phyloP scores from a whole-genome alignment of 108 stramenopile genomes.

The Cyclotella kingstonii region DNA sequence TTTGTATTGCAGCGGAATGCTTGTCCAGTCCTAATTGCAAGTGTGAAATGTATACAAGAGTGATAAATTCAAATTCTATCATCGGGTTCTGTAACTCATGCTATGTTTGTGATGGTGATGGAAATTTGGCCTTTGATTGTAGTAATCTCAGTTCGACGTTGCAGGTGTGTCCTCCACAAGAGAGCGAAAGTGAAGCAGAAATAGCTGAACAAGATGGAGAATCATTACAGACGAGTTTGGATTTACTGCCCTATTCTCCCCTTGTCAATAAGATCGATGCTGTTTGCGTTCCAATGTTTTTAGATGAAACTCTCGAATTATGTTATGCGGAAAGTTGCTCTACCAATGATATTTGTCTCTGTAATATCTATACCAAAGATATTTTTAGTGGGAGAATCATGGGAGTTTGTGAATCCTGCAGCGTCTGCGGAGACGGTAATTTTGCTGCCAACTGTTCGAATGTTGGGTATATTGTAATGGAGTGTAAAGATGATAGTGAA shows the following conservation, averaged over 20 bases:
- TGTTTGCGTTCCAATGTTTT: background rate
- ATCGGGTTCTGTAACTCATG: slow-evolving; percentile 6
- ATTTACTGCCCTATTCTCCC: background rate
- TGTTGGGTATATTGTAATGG: background rate
- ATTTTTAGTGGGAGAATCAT: background rate
- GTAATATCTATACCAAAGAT: slow-evolving; percentile 3
- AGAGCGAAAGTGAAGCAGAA: background rate
- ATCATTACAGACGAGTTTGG: too few species aligned
- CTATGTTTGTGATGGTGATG: background rate
- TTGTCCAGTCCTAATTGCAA: slow-evolving; percentile 6
- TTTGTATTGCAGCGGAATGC: slow-evolving; percentile 1
- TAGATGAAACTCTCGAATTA: background rate
- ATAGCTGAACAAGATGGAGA: background rate
- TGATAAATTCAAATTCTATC: background rate
- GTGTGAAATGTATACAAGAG: slow-evolving; percentile 2
- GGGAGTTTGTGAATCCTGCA: slow-evolving; percentile 1
- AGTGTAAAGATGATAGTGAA: background rate
- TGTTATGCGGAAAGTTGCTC: slow-evolving; percentile 9
- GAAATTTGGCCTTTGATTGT: slow-evolving; percentile 6
- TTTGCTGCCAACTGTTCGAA: background rate
- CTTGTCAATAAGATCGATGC: background rate
- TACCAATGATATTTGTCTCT: background rate
- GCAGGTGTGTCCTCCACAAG: slow-evolving; percentile 3
- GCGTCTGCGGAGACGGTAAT: slow-evolving; percentile 1
- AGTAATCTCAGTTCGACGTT: slow-evolving; percentile 5